Evolutionary conservation across 2,329 filamentous ascomycete genomes (phyloP).

Genomic region (Diplodia sapinea): DNA sequence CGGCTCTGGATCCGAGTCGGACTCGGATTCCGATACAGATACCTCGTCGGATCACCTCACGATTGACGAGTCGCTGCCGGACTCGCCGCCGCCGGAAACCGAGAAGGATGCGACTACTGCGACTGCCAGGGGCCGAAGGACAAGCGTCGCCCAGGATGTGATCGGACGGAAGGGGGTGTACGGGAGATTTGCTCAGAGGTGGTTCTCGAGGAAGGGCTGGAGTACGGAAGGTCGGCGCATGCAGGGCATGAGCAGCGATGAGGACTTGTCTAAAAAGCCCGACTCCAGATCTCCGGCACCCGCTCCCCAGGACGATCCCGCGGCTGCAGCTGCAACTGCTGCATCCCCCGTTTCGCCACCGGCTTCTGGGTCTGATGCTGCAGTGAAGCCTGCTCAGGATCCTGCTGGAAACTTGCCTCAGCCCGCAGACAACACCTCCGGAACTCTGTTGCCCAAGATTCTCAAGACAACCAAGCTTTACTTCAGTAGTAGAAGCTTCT

Average conservation of each 20-base stretch:
- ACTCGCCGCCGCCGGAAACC: slow-evolving; percentile 42
- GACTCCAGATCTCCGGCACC: slow-evolving; percentile 15
- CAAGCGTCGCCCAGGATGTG: slow-evolving; percentile 84
- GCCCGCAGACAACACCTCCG: slow-evolving; percentile 34
- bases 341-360: slow-evolving; percentile 17
- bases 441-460: slow-evolving; percentile 75
- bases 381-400: slow-evolving; percentile 12
- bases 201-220: slow-evolving; percentile 89
- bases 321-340: slow-evolving; percentile 4
- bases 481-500: slow-evolving; percentile 84
- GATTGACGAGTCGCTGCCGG: slow-evolving; percentile 42
- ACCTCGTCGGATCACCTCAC: slow-evolving; percentile 44
- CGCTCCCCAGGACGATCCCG: slow-evolving; percentile 21
- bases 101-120: slow-evolving; percentile 39
- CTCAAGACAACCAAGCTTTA: slow-evolving; percentile 82
- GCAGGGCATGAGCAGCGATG: slow-evolving; percentile 68
- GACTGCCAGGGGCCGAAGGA: slow-evolving; percentile 41
- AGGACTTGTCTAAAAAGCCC: slow-evolving; percentile 45
- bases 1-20: slow-evolving; percentile 41
- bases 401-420: slow-evolving; percentile 1
- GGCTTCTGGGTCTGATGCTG: slow-evolving; percentile 18
- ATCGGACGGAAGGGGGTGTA: slow-evolving; percentile 83
- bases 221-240: slow-evolving; percentile 71
- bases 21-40: slow-evolving; percentile 39
- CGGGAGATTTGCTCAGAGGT: slow-evolving; percentile 85